These are phyloP conservation scores for Capillidium rhysosporum DNA, from an alignment of 371 early-diverging fungal genomes.

Conservation along the genomic window DNA sequence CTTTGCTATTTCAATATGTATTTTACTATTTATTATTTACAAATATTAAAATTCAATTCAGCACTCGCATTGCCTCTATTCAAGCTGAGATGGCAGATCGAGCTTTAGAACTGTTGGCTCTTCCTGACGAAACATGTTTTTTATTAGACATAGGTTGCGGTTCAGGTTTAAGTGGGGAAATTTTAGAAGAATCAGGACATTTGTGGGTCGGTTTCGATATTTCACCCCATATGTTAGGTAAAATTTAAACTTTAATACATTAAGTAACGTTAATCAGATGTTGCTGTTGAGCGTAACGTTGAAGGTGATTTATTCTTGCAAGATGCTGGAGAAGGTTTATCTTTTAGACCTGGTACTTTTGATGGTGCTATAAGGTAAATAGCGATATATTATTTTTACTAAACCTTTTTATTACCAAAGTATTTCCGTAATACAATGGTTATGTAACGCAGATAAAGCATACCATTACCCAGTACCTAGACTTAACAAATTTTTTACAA, in stretches of 20 bases:
- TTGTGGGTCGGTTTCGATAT: constrained; percentile 97
- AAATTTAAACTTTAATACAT: constrained; percentile 3
- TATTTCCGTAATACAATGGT: constrained; percentile 98
- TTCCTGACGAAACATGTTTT: constrained; percentile 54
- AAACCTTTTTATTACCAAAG: constrained; percentile 15
- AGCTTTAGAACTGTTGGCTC: constrained; percentile 73
- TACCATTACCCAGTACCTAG: constrained; percentile 69
- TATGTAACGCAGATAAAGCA: constrained; percentile 89
- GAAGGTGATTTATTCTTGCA: constrained; percentile 84
- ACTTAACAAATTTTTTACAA: constrained; percentile 79
- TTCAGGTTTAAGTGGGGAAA: constrained; percentile 88
- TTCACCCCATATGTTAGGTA: constrained; percentile 75
- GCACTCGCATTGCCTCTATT: constrained; percentile 76
- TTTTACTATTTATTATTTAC: not conserved
- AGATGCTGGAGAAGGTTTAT: constrained; percentile 93
- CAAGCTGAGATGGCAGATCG: constrained; percentile 87
- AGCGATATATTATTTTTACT: not conserved
- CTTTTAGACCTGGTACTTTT: constrained; percentile 91
- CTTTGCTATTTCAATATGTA: not conserved
- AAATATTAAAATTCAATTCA: constrained; percentile 11
- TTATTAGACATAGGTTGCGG: constrained; percentile 98
- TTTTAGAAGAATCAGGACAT: constrained; percentile 83
- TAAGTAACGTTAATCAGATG: constrained; percentile 16
- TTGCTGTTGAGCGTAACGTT: constrained; percentile 60
- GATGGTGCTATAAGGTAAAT: constrained; percentile 83